Percentiles rank a stretch among this genome's conserved stretches.
Conservation (phyloP, 2,329 filamentous ascomycete species). For the Dendryphion nanum region DNA sequence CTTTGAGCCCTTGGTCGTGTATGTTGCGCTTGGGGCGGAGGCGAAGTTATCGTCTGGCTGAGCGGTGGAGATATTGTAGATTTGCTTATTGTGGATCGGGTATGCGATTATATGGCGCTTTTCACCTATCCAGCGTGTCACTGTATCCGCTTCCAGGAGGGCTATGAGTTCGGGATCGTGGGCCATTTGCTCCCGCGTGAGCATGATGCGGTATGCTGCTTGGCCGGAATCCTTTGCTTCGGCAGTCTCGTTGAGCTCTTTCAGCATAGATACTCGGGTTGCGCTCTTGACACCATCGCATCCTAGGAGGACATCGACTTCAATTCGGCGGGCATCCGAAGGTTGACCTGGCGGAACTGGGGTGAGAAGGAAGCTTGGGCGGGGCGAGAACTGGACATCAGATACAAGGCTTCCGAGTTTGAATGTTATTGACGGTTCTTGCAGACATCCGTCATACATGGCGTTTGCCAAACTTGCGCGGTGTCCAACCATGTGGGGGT, state of each 20-base stretch:
- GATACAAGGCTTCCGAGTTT: conserved; percentile 61
- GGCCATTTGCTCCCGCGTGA: conserved; percentile 65
- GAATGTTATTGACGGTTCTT: conserved; percentile 62
- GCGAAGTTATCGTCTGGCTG: conserved; percentile 62
- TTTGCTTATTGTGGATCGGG: conserved; percentile 64
- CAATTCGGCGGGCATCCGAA: conserved; percentile 47
- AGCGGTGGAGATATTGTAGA: conserved; percentile 66
- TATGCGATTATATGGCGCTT: conserved; percentile 77
- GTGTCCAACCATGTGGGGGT: conserved; percentile 79
- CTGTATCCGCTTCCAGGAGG: conserved; percentile 66
- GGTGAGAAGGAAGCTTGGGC: conserved; percentile 59
- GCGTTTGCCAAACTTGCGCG: conserved; percentile 68
- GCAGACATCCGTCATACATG: conserved; percentile 69
- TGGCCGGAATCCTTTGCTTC: conserved; percentile 69
- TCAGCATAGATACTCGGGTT: conserved; percentile 53
- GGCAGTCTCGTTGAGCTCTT: conserved; percentile 50
- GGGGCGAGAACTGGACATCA: conserved; percentile 56
- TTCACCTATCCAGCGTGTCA: conserved; percentile 74
- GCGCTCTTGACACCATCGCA: conserved; percentile 51
- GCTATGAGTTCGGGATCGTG: conserved; percentile 64
- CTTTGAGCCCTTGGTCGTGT: conserved; percentile 63
- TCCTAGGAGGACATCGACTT: conserved; percentile 48
- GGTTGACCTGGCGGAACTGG: conserved; percentile 51
- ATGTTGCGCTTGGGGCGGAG: conserved; percentile 56
- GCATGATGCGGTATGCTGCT: conserved; percentile 77